Base-by-base conservation (phyloP, 495 filamentous ascomycete genomes). In the Xylaria cubensis region DNA sequence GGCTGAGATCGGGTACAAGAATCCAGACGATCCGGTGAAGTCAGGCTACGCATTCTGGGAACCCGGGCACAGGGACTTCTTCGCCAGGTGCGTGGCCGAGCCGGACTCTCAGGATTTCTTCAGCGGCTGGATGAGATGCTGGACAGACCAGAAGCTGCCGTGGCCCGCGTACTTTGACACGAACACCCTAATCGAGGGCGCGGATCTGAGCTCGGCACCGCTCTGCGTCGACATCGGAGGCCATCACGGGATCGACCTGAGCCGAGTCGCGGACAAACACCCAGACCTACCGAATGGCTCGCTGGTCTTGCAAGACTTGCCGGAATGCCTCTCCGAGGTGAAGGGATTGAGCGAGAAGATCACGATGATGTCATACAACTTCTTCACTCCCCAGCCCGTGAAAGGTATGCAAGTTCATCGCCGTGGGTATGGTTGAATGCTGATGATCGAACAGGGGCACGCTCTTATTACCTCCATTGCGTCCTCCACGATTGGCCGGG, bases 401-500 rank as follows among this genome's bases (percentile, higher is more conserved):
- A 32, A 72, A 82, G 84, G 80, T 56, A 56, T 32, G 53, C 26
- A 56, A 56, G 26, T 56, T 17, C 53, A 56, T 19, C 26, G 5
- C 26, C 53, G 29, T 56, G 26, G 24, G 53, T n/a, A 32, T 29
- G 26, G 13, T 34, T 34, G 53, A 15, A 32, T 56, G 53, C 53
- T 56, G 53, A 56, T 26, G 7, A 56, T 32, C 53, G 24, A 56
- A 17, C 24, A 56, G 53, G 53, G 53, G 83, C 84, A 9, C 74
- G 80, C 2, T 81, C 78, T 0, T 86, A 86, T 69, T 84, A 81
- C 72, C 73, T 83, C 67, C 84, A 83, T 51, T 72, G 62, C 10
- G 75, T 86, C 4, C 74, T 86, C 10, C 85, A 87, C 70, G 82
- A 86, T 74, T 86, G 83, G 83, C 72, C 83, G 0, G 80, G 86